A percentile compares a stretch with the other conserved stretches of the same genome.
Conservation (phyloP, 2,329 filamentous ascomycete genomes). For the Botrytis elliptica region DNA sequence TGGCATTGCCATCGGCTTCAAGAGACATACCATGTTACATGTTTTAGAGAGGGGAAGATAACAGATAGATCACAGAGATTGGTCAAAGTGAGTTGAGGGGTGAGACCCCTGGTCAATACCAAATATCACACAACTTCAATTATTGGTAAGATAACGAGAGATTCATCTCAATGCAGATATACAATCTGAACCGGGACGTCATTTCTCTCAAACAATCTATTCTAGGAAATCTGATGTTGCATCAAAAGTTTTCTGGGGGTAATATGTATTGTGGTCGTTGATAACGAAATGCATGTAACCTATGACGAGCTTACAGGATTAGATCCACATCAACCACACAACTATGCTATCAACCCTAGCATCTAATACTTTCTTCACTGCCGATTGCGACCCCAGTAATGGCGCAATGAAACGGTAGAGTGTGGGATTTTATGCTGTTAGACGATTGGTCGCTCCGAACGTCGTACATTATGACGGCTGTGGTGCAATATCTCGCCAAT, state of each 20-base stretch:
- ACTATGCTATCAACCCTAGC: background rate
- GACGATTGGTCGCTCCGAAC: background rate
- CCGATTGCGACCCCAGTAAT: background rate
- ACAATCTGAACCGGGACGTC: background rate
- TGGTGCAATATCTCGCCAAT: background rate
- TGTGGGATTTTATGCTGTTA: background rate
- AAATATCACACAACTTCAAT: background rate
- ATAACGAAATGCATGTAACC: slow-evolving; percentile 14
- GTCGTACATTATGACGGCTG: background rate
- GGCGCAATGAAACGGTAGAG: background rate
- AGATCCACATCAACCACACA: background rate
- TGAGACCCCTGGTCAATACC: no score
- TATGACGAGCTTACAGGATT: slow-evolving; percentile 13
- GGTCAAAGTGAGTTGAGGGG: background rate
- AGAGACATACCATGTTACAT: background rate
- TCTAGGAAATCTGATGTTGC: background rate
- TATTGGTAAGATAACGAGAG: background rate
- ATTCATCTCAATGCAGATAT: background rate
- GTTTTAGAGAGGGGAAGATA: background rate
- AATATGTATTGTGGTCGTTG: background rate
- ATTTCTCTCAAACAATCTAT: background rate
- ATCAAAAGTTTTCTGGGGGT: background rate
- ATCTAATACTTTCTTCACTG: background rate
- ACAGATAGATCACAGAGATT: background rate
- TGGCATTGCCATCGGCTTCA: background rate